Evolutionary conservation across 2,329 filamentous ascomycete species (phyloP).

Genomic region (Neurospora crassa): DNA sequence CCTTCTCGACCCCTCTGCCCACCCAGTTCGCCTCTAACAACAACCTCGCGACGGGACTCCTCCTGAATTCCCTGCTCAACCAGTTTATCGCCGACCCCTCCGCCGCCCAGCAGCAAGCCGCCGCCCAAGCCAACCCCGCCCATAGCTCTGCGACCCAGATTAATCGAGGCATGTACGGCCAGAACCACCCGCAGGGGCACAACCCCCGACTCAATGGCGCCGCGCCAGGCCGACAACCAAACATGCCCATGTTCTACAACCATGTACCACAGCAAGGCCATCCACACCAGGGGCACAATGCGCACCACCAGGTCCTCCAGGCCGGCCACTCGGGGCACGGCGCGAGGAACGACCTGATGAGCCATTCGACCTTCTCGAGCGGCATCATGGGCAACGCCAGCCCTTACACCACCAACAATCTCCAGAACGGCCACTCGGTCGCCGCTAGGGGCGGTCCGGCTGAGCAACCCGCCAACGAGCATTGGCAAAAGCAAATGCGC

Average conservation of each 20-base stretch:
- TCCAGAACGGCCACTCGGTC: conserved; percentile 48
- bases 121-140: conserved; percentile 18
- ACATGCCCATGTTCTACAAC: conserved; percentile 58
- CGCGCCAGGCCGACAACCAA: conserved; percentile 45
- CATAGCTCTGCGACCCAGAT: conserved; percentile 23
- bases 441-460: conserved; percentile 39
- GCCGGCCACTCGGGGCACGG: conserved; percentile 47
- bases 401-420: conserved; percentile 42
- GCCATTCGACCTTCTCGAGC: conserved; percentile 52
- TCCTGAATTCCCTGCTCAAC: conserved; percentile 25
- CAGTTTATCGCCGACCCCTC: conserved; percentile 23
- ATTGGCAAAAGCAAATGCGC: conserved; percentile 84
- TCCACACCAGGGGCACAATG: conserved; percentile 55
- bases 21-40: conserved; percentile 40
- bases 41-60: conserved; percentile 25
- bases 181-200: conserved; percentile 62
- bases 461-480: conserved; percentile 45
- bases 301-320: conserved; percentile 52
- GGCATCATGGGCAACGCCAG: conserved; percentile 56
- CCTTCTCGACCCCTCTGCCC: conserved; percentile 49
- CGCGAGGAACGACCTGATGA: conserved; percentile 45
- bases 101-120: conserved; percentile 5
- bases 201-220: conserved; percentile 64
- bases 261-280: conserved; percentile 53
- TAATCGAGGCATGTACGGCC: conserved; percentile 58